Evolutionary conservation across 1,284 basidiomycete genomes (phyloP).

Genomic region (Moesziomyces antarcticus): DNA sequence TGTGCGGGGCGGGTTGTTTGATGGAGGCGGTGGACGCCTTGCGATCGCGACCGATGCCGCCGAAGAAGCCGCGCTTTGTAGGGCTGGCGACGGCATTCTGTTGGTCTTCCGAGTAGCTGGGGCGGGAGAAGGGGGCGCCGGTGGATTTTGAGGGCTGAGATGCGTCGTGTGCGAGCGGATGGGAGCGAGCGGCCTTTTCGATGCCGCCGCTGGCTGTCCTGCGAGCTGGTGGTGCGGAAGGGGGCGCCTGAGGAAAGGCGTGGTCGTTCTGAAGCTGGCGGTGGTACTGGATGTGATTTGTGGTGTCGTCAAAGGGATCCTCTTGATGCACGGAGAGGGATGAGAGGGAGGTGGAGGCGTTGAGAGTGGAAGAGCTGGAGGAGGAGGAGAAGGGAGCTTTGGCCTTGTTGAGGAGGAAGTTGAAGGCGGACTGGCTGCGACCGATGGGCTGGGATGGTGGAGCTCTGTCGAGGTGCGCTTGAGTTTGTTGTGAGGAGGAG

Average conservation of each 20-base stretch:
- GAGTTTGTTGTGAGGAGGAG: not conserved
- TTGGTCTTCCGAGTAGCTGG: slow-evolving; percentile 42
- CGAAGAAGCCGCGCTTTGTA: slow-evolving; percentile 57
- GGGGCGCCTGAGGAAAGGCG: slow-evolving; percentile 30
- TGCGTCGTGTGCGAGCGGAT: slow-evolving; percentile 8
- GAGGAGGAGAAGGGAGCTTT: slow-evolving; percentile 59
- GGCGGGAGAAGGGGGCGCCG: slow-evolving; percentile 14
- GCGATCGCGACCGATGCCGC: slow-evolving; percentile 49
- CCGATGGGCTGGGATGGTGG: slow-evolving; percentile 42
- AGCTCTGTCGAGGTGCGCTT: slow-evolving; percentile 9
- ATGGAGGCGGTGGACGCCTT: slow-evolving; percentile 42
- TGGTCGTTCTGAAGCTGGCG: slow-evolving; percentile 43
- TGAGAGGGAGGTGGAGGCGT: slow-evolving; percentile 50
- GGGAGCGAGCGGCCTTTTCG: slow-evolving; percentile 7
- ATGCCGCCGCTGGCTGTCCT: slow-evolving; percentile 16
- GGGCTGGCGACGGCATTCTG: slow-evolving; percentile 38
- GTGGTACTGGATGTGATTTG: slow-evolving; percentile 45
- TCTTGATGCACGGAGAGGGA: slow-evolving; percentile 38
- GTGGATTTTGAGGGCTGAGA: slow-evolving; percentile 10
- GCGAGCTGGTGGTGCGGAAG: slow-evolving; percentile 9
- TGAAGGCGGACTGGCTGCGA: slow-evolving; percentile 60
- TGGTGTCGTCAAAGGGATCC: slow-evolving; percentile 41
- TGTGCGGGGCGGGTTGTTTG: slow-evolving; percentile 22
- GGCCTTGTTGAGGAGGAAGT: slow-evolving; percentile 61
- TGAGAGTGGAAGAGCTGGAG: slow-evolving; percentile 32